Conservation (phyloP, 371 early-diverging fungal genomes). For the Mortierella sp. region DNA sequence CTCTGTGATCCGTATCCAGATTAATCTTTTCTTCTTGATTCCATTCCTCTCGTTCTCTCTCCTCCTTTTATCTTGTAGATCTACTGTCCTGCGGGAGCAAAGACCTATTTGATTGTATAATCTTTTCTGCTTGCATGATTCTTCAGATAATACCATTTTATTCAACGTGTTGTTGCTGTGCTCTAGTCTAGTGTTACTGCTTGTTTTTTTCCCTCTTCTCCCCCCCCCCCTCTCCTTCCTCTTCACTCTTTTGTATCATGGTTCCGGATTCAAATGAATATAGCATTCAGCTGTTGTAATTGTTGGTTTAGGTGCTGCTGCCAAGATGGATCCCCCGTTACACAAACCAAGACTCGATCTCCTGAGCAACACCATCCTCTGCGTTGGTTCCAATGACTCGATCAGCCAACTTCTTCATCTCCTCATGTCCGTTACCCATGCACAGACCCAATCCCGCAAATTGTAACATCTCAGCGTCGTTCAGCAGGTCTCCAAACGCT, state of each 20-base stretch:
- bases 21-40: not conserved
- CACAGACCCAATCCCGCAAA: constrained; percentile 57
- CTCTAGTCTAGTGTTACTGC: too few relatives aligned
- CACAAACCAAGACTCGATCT: constrained; percentile 44
- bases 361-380: constrained; percentile 46
- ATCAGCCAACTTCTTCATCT: constrained; percentile 39
- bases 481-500: constrained; percentile 69
- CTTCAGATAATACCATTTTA: not conserved
- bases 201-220: constrained; percentile 2
- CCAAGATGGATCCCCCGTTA: too few relatives aligned
- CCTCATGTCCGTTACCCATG: constrained; percentile 52
- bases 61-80: constrained; percentile 3
- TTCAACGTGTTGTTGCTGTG: too few relatives aligned
- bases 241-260: constrained; percentile 2
- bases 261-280: not conserved
- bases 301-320: not conserved
- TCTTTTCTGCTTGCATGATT: constrained; percentile 2
- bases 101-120: not conserved
- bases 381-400: constrained; percentile 46
- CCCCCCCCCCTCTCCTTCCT: not conserved
- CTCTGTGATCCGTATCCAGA: too few relatives aligned
- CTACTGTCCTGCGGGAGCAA: not conserved
- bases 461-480: constrained; percentile 64
- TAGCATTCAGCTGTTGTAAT: not conserved
- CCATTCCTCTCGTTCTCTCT: not conserved